phyloP scores from a whole-genome alignment of 2,329 filamentous ascomycete species.

The Apiospora koreana region DNA sequence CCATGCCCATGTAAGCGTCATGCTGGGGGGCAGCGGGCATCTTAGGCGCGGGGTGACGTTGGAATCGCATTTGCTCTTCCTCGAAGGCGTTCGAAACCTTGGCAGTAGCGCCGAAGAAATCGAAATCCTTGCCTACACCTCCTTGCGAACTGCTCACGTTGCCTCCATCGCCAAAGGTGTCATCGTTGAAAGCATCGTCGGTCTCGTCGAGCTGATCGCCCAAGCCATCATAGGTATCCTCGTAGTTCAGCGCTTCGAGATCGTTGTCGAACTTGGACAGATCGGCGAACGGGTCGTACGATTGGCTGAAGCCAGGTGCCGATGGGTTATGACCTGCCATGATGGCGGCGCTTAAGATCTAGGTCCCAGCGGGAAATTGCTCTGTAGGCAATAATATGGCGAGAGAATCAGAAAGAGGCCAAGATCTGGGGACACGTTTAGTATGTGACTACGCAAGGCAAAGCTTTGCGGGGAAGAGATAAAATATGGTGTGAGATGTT shows the following conservation, averaged over 20 bases:
- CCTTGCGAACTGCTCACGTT: slow-evolving; percentile 42
- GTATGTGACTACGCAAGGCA: neutral
- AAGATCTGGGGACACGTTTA: neutral
- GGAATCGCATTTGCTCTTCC: slow-evolving; percentile 86
- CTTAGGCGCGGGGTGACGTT: slow-evolving; percentile 65
- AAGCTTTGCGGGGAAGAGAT: neutral
- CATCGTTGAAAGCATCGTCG: slow-evolving; percentile 93
- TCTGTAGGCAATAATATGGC: neutral
- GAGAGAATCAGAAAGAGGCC: neutral
- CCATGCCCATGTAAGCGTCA: slow-evolving; percentile 32
- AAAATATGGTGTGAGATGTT: neutral
- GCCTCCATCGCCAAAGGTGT: slow-evolving; percentile 74
- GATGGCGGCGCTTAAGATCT: neutral
- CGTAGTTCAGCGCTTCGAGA: slow-evolving; percentile 72
- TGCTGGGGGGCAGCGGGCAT: slow-evolving; percentile 35
- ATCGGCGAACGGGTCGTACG: slow-evolving; percentile 84
- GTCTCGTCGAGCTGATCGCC: slow-evolving; percentile 89
- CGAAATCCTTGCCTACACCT: slow-evolving; percentile 86
- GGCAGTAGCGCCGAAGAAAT: slow-evolving; percentile 93
- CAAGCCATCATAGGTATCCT: slow-evolving; percentile 95
- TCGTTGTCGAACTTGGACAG: slow-evolving; percentile 67
- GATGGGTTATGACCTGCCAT: slow-evolving; percentile 66
- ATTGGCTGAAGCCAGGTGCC: slow-evolving; percentile 79
- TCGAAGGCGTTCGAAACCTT: slow-evolving; percentile 83
- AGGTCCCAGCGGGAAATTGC: neutral